Evolutionary conservation across 306 rosid species (phyloP).

Genomic region (Parietaria judaica): DNA sequence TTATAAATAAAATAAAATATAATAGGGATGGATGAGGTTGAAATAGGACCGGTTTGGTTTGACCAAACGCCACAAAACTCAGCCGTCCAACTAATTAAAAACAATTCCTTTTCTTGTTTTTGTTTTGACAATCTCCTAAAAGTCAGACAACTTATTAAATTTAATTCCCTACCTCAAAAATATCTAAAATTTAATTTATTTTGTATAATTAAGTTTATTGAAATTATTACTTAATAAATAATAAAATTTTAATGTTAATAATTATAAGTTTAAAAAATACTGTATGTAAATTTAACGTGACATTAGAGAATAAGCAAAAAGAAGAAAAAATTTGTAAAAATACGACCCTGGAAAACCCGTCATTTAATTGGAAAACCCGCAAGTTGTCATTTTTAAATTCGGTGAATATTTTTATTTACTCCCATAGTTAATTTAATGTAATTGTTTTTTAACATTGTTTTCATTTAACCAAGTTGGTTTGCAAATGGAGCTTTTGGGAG

Average conservation of each 20-base stretch:
- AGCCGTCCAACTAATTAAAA: slow-evolving; percentile 12
- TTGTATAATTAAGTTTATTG: no score
- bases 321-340: no score
- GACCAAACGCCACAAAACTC: neutral
- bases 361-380: neutral
- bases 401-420: no score
- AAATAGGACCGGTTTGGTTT: slow-evolving; percentile 3
- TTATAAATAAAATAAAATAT: neutral
- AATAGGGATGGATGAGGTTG: neutral
- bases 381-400: neutral
- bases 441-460: no score
- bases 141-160: slow-evolving; percentile 12
- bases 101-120: neutral
- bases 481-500: neutral
- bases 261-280: no score
- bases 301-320: neutral
- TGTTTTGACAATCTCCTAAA: neutral
- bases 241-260: no score
- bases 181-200: no score
- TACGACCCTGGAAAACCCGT: no score
- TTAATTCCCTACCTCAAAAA: neutral
- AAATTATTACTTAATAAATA: no score
- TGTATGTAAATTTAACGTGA: neutral
- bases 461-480: neutral
- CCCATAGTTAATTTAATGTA: neutral